A percentile compares a stretch with the other conserved stretches of the same genome.
Conservation (phyloP, 2,329 filamentous ascomycete genomes). For the Exophiala spinifera region DNA sequence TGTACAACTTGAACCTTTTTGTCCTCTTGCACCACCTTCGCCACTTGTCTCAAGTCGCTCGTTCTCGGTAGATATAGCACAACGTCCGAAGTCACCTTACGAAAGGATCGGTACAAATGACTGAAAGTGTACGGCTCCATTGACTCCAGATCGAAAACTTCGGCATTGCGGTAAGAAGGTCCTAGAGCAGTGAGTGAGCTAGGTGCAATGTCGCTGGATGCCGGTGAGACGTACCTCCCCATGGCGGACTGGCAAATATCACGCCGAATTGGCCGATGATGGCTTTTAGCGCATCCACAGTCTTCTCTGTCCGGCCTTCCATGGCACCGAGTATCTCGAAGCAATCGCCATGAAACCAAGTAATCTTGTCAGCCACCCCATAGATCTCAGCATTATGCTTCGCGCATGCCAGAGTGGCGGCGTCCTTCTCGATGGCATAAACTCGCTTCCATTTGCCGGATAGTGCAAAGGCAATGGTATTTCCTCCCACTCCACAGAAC, state of each 20-base stretch:
- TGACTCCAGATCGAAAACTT: constrained; percentile 75
- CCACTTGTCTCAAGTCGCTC: constrained; percentile 76
- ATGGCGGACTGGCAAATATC: constrained; percentile 70
- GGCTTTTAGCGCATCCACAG: constrained; percentile 43
- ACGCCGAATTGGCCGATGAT: constrained; percentile 52
- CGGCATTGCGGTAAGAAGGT: constrained; percentile 59
- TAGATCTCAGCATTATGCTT: constrained; percentile 89
- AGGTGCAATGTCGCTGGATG: neutral
- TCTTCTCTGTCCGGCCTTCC: constrained; percentile 12
- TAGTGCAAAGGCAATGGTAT: constrained; percentile 88
- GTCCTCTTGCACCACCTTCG: constrained; percentile 48
- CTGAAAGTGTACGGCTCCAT: constrained; percentile 85
- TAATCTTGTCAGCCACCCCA: constrained; percentile 72
- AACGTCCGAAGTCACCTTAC: constrained; percentile 49
- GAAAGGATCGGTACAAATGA: constrained; percentile 62
- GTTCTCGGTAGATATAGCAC: constrained; percentile 84
- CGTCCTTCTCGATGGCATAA: constrained; percentile 84
- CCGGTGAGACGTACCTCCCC: constrained; percentile 56
- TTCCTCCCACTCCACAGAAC: constrained; percentile 89
- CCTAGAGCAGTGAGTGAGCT: constrained; percentile 39
- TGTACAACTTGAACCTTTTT: constrained; percentile 72
- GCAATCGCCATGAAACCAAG: constrained; percentile 83
- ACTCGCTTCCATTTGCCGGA: constrained; percentile 76
- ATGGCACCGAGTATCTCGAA: constrained; percentile 64
- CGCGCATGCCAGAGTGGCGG: constrained; percentile 77